A percentile compares a stretch with the other conserved stretches of the same genome.
phyloP scores from a whole-genome alignment of 1,284 basidiomycete genomes.

The Hemileia vastatrix region DNA sequence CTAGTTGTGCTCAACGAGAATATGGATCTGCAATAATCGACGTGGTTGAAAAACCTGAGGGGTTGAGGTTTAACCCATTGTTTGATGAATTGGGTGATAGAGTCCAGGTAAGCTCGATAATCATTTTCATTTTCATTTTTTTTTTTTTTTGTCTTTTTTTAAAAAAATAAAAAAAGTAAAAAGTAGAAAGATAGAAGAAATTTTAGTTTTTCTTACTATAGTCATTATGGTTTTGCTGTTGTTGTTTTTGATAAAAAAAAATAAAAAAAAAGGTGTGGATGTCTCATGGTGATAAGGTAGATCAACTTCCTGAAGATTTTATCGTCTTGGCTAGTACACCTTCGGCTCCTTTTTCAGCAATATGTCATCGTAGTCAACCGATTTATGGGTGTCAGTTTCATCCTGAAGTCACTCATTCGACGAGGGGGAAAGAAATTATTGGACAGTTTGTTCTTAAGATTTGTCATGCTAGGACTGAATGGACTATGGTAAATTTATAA shows the following conservation, averaged over 20 bases:
- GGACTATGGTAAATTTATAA: constrained; percentile 72
- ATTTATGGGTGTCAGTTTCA: constrained; percentile 99
- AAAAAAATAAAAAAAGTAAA: constrained; percentile 30
- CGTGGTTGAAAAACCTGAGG: constrained; percentile 59
- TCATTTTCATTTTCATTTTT: constrained; percentile 2
- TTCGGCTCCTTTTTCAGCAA: constrained; percentile 83
- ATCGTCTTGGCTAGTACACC: constrained; percentile 77
- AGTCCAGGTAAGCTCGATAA: constrained; percentile 64
- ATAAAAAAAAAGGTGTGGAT: constrained; percentile 76
- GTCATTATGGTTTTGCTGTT: constrained; percentile 4
- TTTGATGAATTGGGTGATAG: constrained; percentile 75
- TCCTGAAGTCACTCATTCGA: constrained; percentile 94
- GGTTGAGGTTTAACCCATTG: constrained; percentile 58
- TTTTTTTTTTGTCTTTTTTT: background rate
- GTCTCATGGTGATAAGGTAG: constrained; percentile 96
- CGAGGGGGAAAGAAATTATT: constrained; percentile 82
- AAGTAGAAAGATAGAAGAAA: constrained; percentile 7
- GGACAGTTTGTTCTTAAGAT: constrained; percentile 75
- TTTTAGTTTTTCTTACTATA: background rate
- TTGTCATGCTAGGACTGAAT: constrained; percentile 69
- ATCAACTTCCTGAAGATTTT: constrained; percentile 69
- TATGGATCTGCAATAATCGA: constrained; percentile 83
- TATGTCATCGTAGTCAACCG: constrained; percentile 80
- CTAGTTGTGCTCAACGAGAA: constrained; percentile 81
- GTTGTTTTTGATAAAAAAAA: background rate